A percentile compares a stretch with the other conserved stretches of the same genome.
These are phyloP conservation scores for Linderina pennispora DNA, from an alignment of 192 early-diverging fungal genomes.

Conservation along the genomic window DNA sequence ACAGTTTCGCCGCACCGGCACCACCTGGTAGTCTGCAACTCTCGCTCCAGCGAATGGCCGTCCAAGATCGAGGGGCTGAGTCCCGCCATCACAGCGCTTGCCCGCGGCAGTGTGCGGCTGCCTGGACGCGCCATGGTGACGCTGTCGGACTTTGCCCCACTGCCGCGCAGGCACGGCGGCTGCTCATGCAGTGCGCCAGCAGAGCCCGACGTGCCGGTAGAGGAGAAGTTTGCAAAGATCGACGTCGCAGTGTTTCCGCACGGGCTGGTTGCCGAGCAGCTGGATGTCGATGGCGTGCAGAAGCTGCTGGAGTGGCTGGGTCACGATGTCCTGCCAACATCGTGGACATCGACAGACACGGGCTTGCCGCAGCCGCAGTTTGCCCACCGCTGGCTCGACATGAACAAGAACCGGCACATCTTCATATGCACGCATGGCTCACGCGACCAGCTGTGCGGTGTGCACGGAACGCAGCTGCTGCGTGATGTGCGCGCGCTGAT, in stretches of 20 bases:
- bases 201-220: too few relatives aligned
- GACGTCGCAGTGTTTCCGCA: slow-evolving; percentile 40
- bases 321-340: slow-evolving; percentile 20
- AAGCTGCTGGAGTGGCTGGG: slow-evolving; percentile 25
- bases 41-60: slow-evolving; percentile 35
- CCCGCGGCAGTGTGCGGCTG: slow-evolving; percentile 22
- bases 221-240: slow-evolving; percentile 14
- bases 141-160: slow-evolving; percentile 35
- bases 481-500: slow-evolving; percentile 23
- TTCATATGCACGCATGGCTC: slow-evolving; percentile 46
- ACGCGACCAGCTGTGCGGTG: slow-evolving; percentile 35
- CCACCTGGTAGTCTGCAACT: slow-evolving; percentile 43
- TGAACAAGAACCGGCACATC: slow-evolving; percentile 33
- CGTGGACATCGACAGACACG: slow-evolving; percentile 13
- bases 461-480: slow-evolving; percentile 23
- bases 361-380: slow-evolving; percentile 19
- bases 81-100: slow-evolving; percentile 28
- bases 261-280: slow-evolving; percentile 26
- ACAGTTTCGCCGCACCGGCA: slow-evolving; percentile 30
- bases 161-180: slow-evolving; percentile 2
- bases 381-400: slow-evolving; percentile 38
- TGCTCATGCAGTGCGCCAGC: not conserved
- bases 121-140: slow-evolving; percentile 42
- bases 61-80: slow-evolving; percentile 37
- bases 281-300: slow-evolving; percentile 21